Base-by-base conservation (phyloP, 2,329 filamentous ascomycete species). In the Apiospora rasikravindrae region DNA sequence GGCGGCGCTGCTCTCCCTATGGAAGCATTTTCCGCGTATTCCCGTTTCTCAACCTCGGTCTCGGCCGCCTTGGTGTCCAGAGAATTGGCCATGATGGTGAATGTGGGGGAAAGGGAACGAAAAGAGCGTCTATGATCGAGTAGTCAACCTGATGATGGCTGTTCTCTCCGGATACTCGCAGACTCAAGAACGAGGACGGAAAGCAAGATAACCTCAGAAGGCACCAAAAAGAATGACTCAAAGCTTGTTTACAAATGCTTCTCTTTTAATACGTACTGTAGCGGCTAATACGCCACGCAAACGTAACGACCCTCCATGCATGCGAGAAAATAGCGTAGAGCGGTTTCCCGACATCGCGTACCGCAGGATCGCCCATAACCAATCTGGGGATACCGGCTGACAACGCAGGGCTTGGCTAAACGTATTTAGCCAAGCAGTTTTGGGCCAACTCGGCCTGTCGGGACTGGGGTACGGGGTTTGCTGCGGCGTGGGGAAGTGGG, bases 401-500 rank as follows among this genome's bases (percentile, higher is more conserved):
- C 57, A 37, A 40, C 19, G 13, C 22, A 40, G 33, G 57, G 57
- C 57, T 40, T 64, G 57, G 57, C 57, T 64, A 64, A 64, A 64
- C 10, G 33, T 11, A 40, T 64, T 64, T 64, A 64, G 57, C 57
- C 57, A 64, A 64, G 51, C 47, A 11, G 14, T 4, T 11, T 29
- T 57, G 51, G 26, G 8, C 57, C 19, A 64, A 14, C 33, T 22
- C 33, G 57, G 57, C 33, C 29, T 64, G 16, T 64, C 57, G 57
- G 57, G 33, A 64, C 57, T 64, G 57, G 57, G 57, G 33, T 24
- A n/a, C 57, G 57, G 57, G 57, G 49, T 51, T 51, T n/a, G 19
- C n/a, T 49, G 19, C 45, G 33, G 53, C 53, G 53, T 61, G 57
- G 57, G 57, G 57, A 64, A 64, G 57, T 64, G 57, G 57, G 57